Evolutionary conservation across 129 eudicot genomes (phyloP), one percentile per base, ranked within the genome.

Genomic region (Pulicaria dysenterica): DNA sequence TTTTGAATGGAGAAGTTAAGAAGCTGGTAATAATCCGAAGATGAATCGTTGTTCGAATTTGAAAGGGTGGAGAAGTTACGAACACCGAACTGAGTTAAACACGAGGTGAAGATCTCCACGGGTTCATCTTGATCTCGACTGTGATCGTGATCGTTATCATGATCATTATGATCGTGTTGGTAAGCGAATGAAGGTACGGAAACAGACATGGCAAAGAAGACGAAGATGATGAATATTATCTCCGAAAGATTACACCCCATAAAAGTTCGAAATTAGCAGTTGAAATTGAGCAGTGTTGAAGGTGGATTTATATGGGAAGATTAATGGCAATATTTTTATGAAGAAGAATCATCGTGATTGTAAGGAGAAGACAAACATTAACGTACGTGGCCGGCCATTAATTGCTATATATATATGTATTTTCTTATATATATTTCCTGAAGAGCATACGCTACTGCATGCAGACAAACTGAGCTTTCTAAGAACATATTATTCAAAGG

Each of bases 1-100:
- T 89, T 92, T 59, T 89, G 98, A 6, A 92, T 66, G 3, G 98
- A 86, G 75, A 86, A 85, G 19, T 73, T 75, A 11, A 89, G 94
- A n/a, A 86, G 80, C 1, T 73, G 47, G 44, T 64, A 70, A 58
- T 84, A 90, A 38, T 24, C 56, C 2, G 76, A 64, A 10, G 61
- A 60, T 13, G 55, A 79, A 40, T 90, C 80, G 2, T 57, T 67
- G 63, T 73, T 68, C 13, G 58, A 5, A 9, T 15, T 78, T 5
- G 85, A 79, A 75, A 75, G 83, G 2, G 80, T 34, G 0, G 92
- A 53, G 73, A 88, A 84, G 77, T 88, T 91, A 43, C 49, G 79
- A 50, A 91, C 72, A 17, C 80, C 79, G 40, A 81, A 75, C 38
- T 69, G 75, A 41, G 54, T 73, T 73, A 91, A 80, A 59, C 95